Base-by-base conservation (phyloP, 2,329 filamentous ascomycete genomes). In the Trichoderma polysporum region DNA sequence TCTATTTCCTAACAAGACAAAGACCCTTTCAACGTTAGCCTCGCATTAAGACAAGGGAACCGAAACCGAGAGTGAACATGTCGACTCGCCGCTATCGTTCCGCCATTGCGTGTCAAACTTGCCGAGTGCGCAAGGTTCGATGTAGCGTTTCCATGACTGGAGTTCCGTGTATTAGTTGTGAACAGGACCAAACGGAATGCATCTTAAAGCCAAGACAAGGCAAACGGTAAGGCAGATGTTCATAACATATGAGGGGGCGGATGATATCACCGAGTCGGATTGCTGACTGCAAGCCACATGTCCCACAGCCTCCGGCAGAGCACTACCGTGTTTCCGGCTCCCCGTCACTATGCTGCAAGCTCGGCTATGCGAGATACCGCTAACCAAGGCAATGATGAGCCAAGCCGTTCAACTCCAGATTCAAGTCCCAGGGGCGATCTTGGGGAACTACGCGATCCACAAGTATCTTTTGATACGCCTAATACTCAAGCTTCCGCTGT, bases 121-220 rank as follows among this genome's bases (percentile, higher is more conserved):
- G 61, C 27, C 50, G 61, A 6, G 61, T 64, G 50, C 61, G 61
- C 37, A 64, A 64, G 61, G 61, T 64, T n/a, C 50, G 61, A 33
- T 64, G 61, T 29, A 64, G 61, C 50, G 61, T 56, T 22, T 64
- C 61, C 12, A 64, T 64, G 61, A 64, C 61, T 2, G 61, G 61
- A 15, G 61, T 64, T 15, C 61, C 61, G 29, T 64, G 61, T 47
- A 64, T 64, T 56, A 64, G 61, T 19, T 64, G 61, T 22, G 61
- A 64, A n/a, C 61, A 64, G 19, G 61, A 64, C 25, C 61, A 64
- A 29, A 64, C 61, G 19, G 61, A 64, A 41, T 64, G 61, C 50
- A 27, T 64, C 19, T 45, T 64, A 12, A 64, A 64, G 61, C 61
- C 61, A n/a, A 47, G 61, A 35, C 61, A 64, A 25, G 61, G 61